Evolutionary conservation across 225 moss, liverwort and hornwort genomes (phyloP).

Genomic region (Pseudoscleropodium purum): DNA sequence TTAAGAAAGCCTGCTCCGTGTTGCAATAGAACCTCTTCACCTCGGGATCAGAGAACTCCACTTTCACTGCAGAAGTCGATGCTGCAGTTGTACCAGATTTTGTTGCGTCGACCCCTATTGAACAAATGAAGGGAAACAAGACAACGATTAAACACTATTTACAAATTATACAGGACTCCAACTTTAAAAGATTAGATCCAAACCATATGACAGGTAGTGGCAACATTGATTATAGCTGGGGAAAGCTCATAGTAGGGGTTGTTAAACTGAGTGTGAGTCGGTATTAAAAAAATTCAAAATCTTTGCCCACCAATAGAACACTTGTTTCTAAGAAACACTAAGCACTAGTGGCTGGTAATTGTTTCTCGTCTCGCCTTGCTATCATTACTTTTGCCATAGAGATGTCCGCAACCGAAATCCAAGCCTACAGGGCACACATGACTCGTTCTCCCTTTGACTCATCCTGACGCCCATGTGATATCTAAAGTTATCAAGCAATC

Average conservation of each 20-base stretch:
- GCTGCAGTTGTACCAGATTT: background rate
- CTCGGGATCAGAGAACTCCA: conserved; percentile 19
- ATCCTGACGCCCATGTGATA: background rate
- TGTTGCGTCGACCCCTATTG: conserved; percentile 2
- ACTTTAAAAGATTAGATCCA: background rate
- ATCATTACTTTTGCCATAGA: background rate
- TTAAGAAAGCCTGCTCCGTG: conserved; percentile 48
- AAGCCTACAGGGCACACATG: background rate
- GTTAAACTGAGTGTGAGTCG: background rate
- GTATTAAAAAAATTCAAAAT: background rate
- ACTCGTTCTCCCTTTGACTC: background rate
- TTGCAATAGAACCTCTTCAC: conserved; percentile 49
- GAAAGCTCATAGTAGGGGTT: background rate
- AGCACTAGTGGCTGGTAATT: background rate
- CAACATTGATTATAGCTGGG: background rate
- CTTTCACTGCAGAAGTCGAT: conserved; percentile 7
- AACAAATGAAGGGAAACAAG: background rate
- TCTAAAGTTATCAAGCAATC: background rate
- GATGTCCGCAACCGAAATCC: background rate
- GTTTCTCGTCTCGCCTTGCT: background rate
- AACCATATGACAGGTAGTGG: background rate
- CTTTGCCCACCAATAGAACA: background rate
- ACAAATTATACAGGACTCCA: background rate
- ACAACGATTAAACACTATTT: background rate
- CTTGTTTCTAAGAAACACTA: background rate